Percentiles rank a stretch among this genome's conserved stretches.
Evolutionary conservation across 805 yeast species (phyloP).

Genomic region (Kuraishia borneana): DNA sequence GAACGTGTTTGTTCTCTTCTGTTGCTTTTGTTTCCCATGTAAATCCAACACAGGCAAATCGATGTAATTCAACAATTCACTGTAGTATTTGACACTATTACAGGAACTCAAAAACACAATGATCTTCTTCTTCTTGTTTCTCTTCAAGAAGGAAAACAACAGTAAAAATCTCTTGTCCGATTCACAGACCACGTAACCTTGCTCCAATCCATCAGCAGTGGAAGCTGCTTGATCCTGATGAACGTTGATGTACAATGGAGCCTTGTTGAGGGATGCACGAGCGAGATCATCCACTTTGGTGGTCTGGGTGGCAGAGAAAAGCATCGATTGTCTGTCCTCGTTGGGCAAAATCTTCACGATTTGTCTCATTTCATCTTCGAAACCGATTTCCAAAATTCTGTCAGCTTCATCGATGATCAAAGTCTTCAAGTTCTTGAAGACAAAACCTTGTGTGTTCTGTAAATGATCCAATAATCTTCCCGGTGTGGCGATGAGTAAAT

Average conservation of each 20-base stretch:
- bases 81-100: conserved; percentile 92
- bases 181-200: conserved; percentile 96
- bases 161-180: conserved; percentile 88
- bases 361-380: conserved; percentile 98
- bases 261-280: conserved; percentile 86
- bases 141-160: conserved; percentile 84
- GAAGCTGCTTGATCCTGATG: conserved; percentile 75
- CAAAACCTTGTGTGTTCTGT: conserved; percentile 90
- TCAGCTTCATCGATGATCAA: conserved; percentile 97
- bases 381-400: conserved; percentile 93
- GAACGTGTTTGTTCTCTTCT: conserved; percentile 95
- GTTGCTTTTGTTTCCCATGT: conserved; percentile 98
- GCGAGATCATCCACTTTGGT: conserved; percentile 98
- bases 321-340: conserved; percentile 90
- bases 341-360: conserved; percentile 88
- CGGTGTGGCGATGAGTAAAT: conserved; percentile 90
- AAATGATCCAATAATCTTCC: conserved; percentile 94
- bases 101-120: conserved; percentile 95
- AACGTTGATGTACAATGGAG: conserved; percentile 90
- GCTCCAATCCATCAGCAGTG: conserved; percentile 95
- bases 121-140: conserved; percentile 83
- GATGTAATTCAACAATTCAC: conserved; percentile 89
- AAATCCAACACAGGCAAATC: conserved; percentile 94
- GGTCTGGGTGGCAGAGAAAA: conserved; percentile 98
- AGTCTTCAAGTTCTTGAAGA: conserved; percentile 89